Percentiles rank a stretch among this genome's conserved stretches.
phyloP scores from a whole-genome alignment of 1,139 yeast species.

The Pichia sp. region DNA sequence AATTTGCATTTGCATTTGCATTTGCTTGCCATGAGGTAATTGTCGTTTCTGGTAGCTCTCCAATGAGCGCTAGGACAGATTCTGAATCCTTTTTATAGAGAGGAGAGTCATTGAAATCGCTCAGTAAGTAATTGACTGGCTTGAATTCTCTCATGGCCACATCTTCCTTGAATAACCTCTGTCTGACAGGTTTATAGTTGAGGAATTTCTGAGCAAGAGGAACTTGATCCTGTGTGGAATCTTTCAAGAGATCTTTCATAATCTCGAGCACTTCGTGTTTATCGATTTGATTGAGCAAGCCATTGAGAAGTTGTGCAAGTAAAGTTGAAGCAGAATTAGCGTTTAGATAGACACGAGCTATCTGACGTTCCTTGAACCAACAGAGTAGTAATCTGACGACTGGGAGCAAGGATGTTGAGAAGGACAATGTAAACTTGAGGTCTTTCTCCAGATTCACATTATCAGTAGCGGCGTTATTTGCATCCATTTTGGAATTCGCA shows the following conservation, averaged over 20 bases:
- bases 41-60: too few relatives aligned
- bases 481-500: background rate
- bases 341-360: conserved; percentile 34
- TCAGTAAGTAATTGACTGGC: conserved; percentile 45
- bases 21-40: too few relatives aligned
- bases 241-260: background rate
- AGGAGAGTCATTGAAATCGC: conserved; percentile 52
- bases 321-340: conserved; percentile 10
- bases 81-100: conserved; percentile 24
- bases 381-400: conserved; percentile 41
- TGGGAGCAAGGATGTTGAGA: conserved; percentile 25
- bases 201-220: background rate
- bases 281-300: conserved; percentile 2
- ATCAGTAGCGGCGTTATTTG: background rate
- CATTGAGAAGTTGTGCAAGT: conserved; percentile 10
- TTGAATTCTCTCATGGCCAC: conserved; percentile 52
- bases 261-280: background rate
- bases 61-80: conserved; percentile 26
- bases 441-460: conserved; percentile 5
- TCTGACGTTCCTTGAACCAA: conserved; percentile 46
- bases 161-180: conserved; percentile 57
- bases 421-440: conserved; percentile 8
- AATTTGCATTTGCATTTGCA: too few relatives aligned
- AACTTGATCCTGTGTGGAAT: too few relatives aligned
- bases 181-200: conserved; percentile 33